Conservation (phyloP, 208 protist genomes). For the Leptomonas seymouri region DNA sequence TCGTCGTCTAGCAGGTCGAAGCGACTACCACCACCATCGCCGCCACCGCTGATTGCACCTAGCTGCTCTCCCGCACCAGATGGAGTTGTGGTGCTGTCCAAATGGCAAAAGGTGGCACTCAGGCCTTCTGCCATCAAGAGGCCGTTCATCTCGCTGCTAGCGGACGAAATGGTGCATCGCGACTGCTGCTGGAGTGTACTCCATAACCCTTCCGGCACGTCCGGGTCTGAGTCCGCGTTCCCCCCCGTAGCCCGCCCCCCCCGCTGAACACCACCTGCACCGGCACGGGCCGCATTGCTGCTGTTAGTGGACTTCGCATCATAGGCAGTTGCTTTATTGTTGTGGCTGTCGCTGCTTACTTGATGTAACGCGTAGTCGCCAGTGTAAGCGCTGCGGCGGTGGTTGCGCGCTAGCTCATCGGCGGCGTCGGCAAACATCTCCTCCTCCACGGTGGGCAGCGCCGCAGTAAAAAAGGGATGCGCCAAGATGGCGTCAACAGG, state of each 20-base stretch:
- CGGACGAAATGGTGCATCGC: not conserved
- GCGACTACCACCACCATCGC: not conserved
- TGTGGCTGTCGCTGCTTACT: not conserved
- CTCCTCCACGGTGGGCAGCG: conserved; percentile 27
- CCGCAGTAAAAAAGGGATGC: conserved; percentile 63
- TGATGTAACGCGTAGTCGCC: not conserved
- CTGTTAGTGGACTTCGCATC: not conserved
- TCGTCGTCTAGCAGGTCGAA: not conserved
- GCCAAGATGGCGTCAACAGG: conserved; percentile 60
- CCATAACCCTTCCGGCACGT: not conserved
- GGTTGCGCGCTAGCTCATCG: conserved; percentile 1
- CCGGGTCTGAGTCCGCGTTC: not conserved
- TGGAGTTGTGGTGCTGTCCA: not conserved
- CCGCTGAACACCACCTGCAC: not conserved
- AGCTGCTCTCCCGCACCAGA: not conserved
- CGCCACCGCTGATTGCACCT: not conserved
- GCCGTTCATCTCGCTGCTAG: conserved; percentile 16
- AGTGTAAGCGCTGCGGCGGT: not conserved
- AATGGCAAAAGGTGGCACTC: not conserved
- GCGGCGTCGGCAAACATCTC: conserved; percentile 13
- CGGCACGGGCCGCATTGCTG: not conserved
- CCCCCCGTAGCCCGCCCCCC: not conserved
- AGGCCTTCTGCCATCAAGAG: not conserved
- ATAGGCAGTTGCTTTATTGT: not conserved
- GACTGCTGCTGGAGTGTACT: not conserved